Evolutionary conservation across 2,329 filamentous ascomycete genomes (phyloP), one percentile per base, ranked within the genome.

Genomic region (Diaporthe citri): DNA sequence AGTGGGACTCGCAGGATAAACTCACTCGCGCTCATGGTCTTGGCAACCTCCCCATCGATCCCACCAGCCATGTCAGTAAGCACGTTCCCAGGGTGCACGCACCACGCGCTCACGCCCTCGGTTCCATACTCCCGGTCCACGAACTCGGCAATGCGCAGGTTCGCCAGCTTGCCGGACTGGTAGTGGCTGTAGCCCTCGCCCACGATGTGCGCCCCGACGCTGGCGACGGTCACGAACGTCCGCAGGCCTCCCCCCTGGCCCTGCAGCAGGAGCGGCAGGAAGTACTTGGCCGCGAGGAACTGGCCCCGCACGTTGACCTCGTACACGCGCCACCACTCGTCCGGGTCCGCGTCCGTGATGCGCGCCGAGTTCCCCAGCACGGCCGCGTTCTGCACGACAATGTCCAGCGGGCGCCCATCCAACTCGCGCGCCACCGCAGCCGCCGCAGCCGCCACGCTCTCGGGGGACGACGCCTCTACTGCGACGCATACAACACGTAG

Each of bases 301-400:
- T 84, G 79, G 0, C 88, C 89, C 25, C 84, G 83, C 17, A 90
- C 59, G 77, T 90, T 91, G 55, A 89, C 82, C 62, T 87, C 84
- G 79, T 84, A 86, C 0, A 83, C 84, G 28, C 83, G 80, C 83
- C 81, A 83, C 83, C 84, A 86, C 1, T 75, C 77, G 0, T 82
- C 81, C 8, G 81, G 79, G 39, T 83, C 79, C 12, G 72, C 78
- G 6, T 83, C 80, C 2, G 77, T 72, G 39, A 84, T 77, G 20
- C 22, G 34, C 28, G 15, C 34, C 4, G 7, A 10, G 0, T 48
- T n/a, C n/a, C 59, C 71, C 7, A 51, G 9, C 10, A 46, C 17
- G 20, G 31, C 71, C 22, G 71, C 71, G 48, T 56, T 69, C 48
- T 57, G 46, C 25, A 73, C 60, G 12, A 73, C 71, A 5, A 69